Percentiles rank a stretch among this genome's conserved stretches.
Conservation (phyloP, 2,329 filamentous ascomycete genomes). For the Aspergillus sp. region DNA sequence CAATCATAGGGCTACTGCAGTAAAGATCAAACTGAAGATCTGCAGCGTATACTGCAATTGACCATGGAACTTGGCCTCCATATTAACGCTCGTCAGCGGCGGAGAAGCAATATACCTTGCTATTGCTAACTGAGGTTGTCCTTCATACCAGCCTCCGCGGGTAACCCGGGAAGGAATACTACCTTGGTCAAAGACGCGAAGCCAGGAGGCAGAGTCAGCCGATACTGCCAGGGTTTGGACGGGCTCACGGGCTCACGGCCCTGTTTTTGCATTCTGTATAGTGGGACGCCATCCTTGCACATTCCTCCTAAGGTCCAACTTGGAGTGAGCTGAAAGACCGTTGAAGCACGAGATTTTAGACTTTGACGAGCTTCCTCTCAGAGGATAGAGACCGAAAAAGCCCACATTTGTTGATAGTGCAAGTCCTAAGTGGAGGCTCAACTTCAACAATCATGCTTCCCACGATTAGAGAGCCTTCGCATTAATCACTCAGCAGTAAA, state of each 20-base stretch:
- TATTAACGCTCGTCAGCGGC: slow-evolving; percentile 1
- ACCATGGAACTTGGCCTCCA: slow-evolving; percentile 2
- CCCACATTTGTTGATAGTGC: not conserved
- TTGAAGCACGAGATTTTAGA: not conserved
- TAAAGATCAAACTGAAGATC: slow-evolving; percentile 9
- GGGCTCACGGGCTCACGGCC: slow-evolving; percentile 5
- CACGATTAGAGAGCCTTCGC: not conserved
- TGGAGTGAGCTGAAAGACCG: not conserved
- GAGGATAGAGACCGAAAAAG: not conserved
- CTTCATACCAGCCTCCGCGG: slow-evolving; percentile 22
- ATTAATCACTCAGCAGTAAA: not conserved
- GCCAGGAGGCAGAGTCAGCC: slow-evolving; percentile 19
- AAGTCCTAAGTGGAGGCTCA: not conserved
- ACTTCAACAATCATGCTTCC: not conserved
- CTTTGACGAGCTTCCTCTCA: not conserved
- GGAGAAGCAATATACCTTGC: slow-evolving; percentile 3
- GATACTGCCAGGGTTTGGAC: slow-evolving; percentile 11
- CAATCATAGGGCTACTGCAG: slow-evolving; percentile 18
- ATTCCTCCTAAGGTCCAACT: slow-evolving; percentile 16
- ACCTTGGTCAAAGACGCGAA: slow-evolving; percentile 5
- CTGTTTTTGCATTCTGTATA: slow-evolving; percentile 19
- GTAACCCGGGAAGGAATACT: slow-evolving; percentile 18
- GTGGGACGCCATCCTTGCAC: slow-evolving; percentile 15
- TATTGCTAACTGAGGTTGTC: slow-evolving; percentile 15
- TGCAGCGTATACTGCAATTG: slow-evolving; percentile 6